phyloP scores from a whole-genome alignment of 306 rosid species.

The Cicer bijugum region DNA sequence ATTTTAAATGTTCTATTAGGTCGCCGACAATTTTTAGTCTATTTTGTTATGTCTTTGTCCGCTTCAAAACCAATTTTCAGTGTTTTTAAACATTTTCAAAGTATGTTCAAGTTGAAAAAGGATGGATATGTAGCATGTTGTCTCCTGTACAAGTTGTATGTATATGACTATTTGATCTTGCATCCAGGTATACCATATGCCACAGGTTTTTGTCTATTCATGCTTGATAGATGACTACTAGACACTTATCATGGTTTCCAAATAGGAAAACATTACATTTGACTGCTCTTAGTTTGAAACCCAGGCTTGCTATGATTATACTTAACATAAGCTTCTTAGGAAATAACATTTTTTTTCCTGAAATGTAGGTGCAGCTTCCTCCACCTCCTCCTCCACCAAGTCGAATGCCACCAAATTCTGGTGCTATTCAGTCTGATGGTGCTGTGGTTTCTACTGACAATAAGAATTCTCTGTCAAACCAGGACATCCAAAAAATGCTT shows the following conservation, averaged over 20 bases:
- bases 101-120: conserved; percentile 15
- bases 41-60: conserved; percentile 15
- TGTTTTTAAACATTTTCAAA: conserved; percentile 14
- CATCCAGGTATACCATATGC: background rate
- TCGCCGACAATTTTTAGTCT: background rate
- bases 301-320: conserved; percentile 16
- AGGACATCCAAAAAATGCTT: conserved; percentile 67
- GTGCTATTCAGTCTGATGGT: conserved; percentile 63
- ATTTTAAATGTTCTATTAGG: background rate
- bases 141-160: background rate
- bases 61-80: conserved; percentile 22
- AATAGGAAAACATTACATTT: conserved; percentile 23
- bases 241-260: conserved; percentile 1
- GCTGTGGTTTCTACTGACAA: conserved; percentile 55
- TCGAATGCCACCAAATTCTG: conserved; percentile 66
- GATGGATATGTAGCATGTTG: conserved; percentile 7
- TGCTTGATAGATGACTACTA: conserved; percentile 19
- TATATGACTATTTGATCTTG: conserved; percentile 9
- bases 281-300: conserved; percentile 30
- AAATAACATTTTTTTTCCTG: conserved; percentile 41
- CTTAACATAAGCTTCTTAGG: conserved; percentile 24
- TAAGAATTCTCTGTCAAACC: conserved; percentile 55
- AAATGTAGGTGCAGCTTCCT: conserved; percentile 77
- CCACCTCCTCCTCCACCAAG: conserved; percentile 92
- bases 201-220: conserved; percentile 27